Evolutionary conservation across 495 filamentous ascomycete species (phyloP), one percentile per base, ranked within the genome.

Genomic region (Coniosporium apollinis): DNA sequence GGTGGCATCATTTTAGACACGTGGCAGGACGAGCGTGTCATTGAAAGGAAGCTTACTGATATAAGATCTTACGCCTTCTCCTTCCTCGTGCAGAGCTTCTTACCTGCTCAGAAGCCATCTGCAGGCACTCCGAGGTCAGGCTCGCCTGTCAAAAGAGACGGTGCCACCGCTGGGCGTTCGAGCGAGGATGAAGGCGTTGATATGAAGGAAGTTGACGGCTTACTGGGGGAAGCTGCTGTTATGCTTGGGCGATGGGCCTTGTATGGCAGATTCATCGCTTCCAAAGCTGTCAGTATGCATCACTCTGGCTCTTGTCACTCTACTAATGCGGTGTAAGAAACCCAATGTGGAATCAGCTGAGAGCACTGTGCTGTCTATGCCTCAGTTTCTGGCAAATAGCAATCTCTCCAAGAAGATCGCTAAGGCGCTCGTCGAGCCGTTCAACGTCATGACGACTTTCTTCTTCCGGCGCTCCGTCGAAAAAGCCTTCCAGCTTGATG

Each of bases 401-500:
- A 72, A 72, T 29, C 65, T 97, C 24, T 57, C 63, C 31, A 69
- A 65, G 36, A 96, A 94, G 52, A 68, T 94, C 22, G 62, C 69
- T 11, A 69, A 72, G 18, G 73, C 73, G 33, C 67, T 96, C 0
- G 61, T 74, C 19, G 58, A 61, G 8, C 82, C 89, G 1, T 94
- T 93, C 62, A 86, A 86, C 45, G 57, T 62, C 26, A 79, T 97
- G 68, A 83, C 82, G 4, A 85, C 76, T 16, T 97, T 97, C 64
- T 94, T 94, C 71, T 80, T 93, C 61, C 79, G 89, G 5, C 74
- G 89, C 30, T 91, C 83, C 11, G 83, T 97, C 9, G 89, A 97
- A 47, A 94, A 89, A 52, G 84, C 89, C 3, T 97, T 97, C 57
- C 89, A 96, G 55, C 64, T 97, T n/a, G 91, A 97, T 52, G 91